These are phyloP conservation scores for Margaritispora aquatica DNA, from an alignment of 495 filamentous ascomycete species.

Conservation along the genomic window DNA sequence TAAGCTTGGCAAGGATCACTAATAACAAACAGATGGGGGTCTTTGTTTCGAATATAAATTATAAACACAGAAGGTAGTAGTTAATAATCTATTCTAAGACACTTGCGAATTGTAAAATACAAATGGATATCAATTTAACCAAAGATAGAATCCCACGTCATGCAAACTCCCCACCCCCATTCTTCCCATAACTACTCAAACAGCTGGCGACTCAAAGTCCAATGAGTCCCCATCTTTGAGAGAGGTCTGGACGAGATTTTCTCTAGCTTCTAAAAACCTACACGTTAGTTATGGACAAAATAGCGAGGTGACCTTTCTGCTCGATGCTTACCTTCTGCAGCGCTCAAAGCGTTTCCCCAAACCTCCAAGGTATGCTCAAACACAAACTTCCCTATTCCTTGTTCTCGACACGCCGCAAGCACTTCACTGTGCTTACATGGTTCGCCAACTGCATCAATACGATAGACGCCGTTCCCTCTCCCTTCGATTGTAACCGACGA, in stretches of 20 bases:
- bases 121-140: too few species aligned
- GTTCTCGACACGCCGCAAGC: neutral
- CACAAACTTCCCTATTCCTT: neutral
- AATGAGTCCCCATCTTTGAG: neutral
- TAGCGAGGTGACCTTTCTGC: neutral
- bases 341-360: constrained; percentile 3
- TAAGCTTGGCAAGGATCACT: too few species aligned
- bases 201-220: neutral
- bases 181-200: too few species aligned
- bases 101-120: too few species aligned
- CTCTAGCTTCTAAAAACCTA: neutral
- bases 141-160: too few species aligned
- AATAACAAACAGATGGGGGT: too few species aligned
- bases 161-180: too few species aligned
- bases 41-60: too few species aligned
- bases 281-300: neutral
- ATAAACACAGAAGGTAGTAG: too few species aligned
- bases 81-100: too few species aligned
- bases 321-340: neutral
- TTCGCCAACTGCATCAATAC: constrained; percentile 1
- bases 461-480: constrained; percentile 10
- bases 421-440: neutral
- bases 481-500: constrained; percentile 1
- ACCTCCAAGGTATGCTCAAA: neutral
- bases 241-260: neutral